Evolutionary conservation across 139 green algal genomes (phyloP), one percentile per base, ranked within the genome.

Genomic region (Chlamydomonas sphaeroides): DNA sequence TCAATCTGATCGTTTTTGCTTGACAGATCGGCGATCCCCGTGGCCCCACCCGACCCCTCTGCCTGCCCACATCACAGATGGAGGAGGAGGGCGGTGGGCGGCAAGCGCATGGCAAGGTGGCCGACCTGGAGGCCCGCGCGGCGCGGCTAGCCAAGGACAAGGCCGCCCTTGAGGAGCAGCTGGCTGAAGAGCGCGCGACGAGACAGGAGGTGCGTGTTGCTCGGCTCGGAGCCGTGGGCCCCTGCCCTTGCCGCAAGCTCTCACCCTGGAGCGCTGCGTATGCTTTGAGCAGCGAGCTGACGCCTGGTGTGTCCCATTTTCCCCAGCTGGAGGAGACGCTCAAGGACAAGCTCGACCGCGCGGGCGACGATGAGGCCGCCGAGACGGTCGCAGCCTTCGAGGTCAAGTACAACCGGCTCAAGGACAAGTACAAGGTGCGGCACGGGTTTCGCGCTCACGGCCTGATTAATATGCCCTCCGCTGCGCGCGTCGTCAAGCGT

Each of bases 341-440:
- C 1, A 84, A 84, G 75, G 41, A 74, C 51, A 68, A 57, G 42
- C 56, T 87, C 14, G 57, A 77, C 28, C 61, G 63, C 28, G 32
- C 63, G 18, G 73, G 73, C 20, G 73, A 83, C 56, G 73, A 83
- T 14, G 73, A 87, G 39, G 73, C 72, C 0, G 49, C 56, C 10
- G 83, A 88, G 28, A 76, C 84, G 32, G 87, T 91, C 59, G 87
- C 83, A 35, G 87, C 84, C 7, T 91, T 85, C 26, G 84, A 89
- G 67, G 75, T 76, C 61, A 92, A 92, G 85, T 90, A 92, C 83
- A 85, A 72, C 36, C 84, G 86, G 17, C 84, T 92, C 20, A 92
- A 90, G 76, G 85, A 81, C 28, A 79, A 79, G 18, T 92, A 89
- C 75, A 85, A 85, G 80, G 77, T 84, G 32, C 3, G 53, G n/a